Evolutionary conservation across 176 grass and related monocot genomes (phyloP).

Genomic region (Secale cereale): DNA sequence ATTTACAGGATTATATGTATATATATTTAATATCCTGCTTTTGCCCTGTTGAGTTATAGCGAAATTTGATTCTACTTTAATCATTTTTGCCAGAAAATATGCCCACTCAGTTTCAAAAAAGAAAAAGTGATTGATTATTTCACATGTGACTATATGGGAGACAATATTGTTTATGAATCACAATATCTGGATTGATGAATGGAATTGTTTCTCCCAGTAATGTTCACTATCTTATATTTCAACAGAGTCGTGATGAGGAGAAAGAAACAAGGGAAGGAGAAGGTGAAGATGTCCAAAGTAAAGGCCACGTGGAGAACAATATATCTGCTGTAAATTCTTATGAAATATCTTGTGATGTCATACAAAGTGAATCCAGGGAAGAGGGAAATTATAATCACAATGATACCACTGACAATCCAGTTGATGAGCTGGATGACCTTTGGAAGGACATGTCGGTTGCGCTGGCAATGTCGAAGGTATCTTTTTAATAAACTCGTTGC

Average conservation of each 20-base stretch:
- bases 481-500: neutral
- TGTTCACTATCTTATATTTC: constrained; percentile 23
- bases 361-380: neutral
- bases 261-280: neutral
- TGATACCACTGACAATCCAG: neutral
- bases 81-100: constrained; percentile 2
- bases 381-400: neutral
- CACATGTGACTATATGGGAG: neutral
- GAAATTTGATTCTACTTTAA: neutral
- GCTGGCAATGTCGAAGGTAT: constrained; percentile 61
- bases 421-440: constrained; percentile 52
- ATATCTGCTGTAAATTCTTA: constrained; percentile 10
- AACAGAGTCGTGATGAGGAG: constrained; percentile 10
- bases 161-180: neutral
- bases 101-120: neutral
- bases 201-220: neutral
- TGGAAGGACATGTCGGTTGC: constrained; percentile 71
- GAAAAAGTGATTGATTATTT: neutral
- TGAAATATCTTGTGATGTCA: constrained; percentile 24
- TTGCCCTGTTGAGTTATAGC: neutral
- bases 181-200: neutral
- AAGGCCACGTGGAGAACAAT: neutral
- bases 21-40: neutral
- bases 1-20: neutral
- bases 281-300: neutral